phyloP scores from a whole-genome alignment of 1,284 basidiomycete species.

The Meripilus lineatus region DNA sequence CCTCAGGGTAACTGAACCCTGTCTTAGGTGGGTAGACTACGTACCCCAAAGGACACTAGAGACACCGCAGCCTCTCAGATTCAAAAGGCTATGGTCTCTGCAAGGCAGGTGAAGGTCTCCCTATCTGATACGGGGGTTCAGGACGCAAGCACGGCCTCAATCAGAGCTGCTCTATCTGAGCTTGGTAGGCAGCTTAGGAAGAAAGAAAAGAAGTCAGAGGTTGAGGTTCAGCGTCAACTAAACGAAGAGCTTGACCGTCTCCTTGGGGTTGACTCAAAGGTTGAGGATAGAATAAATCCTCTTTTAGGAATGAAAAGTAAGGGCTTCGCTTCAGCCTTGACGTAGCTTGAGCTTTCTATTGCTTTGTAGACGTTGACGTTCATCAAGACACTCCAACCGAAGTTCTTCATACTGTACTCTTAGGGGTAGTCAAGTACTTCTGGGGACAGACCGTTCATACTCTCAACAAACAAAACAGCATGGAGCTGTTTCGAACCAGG shows the following conservation, averaged over 20 bases:
- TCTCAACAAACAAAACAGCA: slow-evolving; percentile 7
- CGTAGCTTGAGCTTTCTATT: neutral
- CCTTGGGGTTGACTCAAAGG: neutral
- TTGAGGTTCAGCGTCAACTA: slow-evolving; percentile 6
- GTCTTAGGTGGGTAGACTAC: slow-evolving; percentile 9
- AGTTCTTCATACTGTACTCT: slow-evolving; percentile 28
- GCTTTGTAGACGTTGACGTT: slow-evolving; percentile 14
- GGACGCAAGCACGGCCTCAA: neutral
- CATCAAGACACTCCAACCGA: slow-evolving; percentile 28
- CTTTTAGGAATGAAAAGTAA: slow-evolving; percentile 2
- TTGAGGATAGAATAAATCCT: neutral
- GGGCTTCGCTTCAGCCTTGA: neutral
- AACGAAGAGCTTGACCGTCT: slow-evolving; percentile 2
- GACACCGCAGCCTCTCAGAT: neutral
- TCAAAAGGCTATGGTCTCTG: neutral
- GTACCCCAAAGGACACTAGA: slow-evolving; percentile 13
- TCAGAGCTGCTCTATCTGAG: neutral
- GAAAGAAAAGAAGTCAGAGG: slow-evolving; percentile 3
- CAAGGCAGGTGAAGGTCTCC: neutral
- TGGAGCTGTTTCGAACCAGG: slow-evolving; percentile 13
- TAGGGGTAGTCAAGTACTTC: slow-evolving; percentile 31
- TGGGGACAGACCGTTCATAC: slow-evolving; percentile 24
- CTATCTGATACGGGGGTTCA: neutral
- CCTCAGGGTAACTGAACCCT: neutral
- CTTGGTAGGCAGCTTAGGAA: neutral